A percentile compares a stretch with the other conserved stretches of the same genome.
phyloP scores from a whole-genome alignment of 495 filamentous ascomycete genomes.

The Penicillium dipodomyicola region DNA sequence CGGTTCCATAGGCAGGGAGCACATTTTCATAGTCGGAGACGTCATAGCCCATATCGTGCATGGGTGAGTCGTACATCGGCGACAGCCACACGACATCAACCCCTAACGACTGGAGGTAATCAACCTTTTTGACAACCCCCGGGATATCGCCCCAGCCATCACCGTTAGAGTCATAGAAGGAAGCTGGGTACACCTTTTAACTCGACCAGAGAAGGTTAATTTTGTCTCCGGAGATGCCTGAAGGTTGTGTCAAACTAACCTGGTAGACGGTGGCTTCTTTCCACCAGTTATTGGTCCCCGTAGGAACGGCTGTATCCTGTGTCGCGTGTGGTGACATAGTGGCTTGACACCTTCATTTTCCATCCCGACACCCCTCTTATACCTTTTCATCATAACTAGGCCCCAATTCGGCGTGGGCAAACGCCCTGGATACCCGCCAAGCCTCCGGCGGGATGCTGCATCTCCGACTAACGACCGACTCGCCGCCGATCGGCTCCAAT shows the following conservation, averaged over 20 bases:
- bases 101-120: constrained; percentile 51
- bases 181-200: constrained; percentile 16
- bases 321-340: constrained; percentile 20
- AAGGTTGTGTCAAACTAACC: constrained; percentile 8
- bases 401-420: not conserved
- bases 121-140: constrained; percentile 53
- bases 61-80: constrained; percentile 48
- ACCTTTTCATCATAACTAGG: not conserved
- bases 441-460: not conserved
- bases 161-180: constrained; percentile 55
- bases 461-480: constrained; percentile 18
- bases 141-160: constrained; percentile 59
- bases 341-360: not conserved
- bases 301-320: constrained; percentile 12
- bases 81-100: constrained; percentile 60
- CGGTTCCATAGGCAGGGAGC: constrained; percentile 50
- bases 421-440: constrained; percentile 7
- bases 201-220: not conserved
- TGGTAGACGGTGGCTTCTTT: constrained; percentile 51
- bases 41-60: constrained; percentile 51
- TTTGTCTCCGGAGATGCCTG: not conserved
- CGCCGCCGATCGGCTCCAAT: not conserved
- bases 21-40: constrained; percentile 60
- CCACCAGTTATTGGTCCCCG: constrained; percentile 36
- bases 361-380: not conserved